phyloP scores from a whole-genome alignment of 1,284 basidiomycete genomes.

The Heterobasidion occidentale region DNA sequence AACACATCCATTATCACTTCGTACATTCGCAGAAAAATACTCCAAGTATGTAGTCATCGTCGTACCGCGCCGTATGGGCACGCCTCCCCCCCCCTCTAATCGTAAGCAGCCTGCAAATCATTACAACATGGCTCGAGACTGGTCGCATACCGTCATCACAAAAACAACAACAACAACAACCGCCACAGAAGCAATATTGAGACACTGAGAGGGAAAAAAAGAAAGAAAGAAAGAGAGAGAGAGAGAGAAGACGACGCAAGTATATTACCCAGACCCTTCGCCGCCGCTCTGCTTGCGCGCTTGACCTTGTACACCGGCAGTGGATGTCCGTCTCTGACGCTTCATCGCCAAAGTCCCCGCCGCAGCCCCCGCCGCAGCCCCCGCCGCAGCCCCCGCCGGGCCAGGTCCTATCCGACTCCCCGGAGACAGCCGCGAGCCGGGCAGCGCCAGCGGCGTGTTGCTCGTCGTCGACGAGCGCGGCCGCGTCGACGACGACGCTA shows the following conservation, averaged over 20 bases:
- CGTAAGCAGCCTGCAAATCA: not conserved
- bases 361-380: constrained; percentile 19
- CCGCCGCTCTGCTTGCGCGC: constrained; percentile 8
- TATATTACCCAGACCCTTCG: constrained; percentile 5
- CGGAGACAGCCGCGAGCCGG: constrained; percentile 32
- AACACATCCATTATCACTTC: not conserved
- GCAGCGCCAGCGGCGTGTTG: constrained; percentile 37
- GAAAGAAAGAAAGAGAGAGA: constrained; percentile 16
- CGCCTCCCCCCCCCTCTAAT: not conserved
- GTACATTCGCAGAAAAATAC: not conserved
- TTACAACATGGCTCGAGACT: not conserved
- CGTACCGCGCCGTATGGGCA: not conserved
- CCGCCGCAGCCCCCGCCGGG: constrained; percentile 15
- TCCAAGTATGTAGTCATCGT: not conserved
- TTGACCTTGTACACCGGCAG: constrained; percentile 17
- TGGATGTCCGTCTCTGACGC: constrained; percentile 69
- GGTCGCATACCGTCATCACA: not conserved
- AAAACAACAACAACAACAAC: too few species aligned
- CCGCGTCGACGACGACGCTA: constrained; percentile 59
- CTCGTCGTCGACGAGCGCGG: constrained; percentile 59
- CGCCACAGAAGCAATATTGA: constrained; percentile 15
- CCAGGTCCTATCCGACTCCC: constrained; percentile 17
- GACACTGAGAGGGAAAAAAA: constrained; percentile 15
- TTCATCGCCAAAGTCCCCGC: constrained; percentile 52
- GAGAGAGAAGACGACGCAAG: constrained; percentile 17